These are phyloP conservation scores for Carex myosuroides DNA, from an alignment of 176 grass and related monocot genomes.

Conservation along the genomic window DNA sequence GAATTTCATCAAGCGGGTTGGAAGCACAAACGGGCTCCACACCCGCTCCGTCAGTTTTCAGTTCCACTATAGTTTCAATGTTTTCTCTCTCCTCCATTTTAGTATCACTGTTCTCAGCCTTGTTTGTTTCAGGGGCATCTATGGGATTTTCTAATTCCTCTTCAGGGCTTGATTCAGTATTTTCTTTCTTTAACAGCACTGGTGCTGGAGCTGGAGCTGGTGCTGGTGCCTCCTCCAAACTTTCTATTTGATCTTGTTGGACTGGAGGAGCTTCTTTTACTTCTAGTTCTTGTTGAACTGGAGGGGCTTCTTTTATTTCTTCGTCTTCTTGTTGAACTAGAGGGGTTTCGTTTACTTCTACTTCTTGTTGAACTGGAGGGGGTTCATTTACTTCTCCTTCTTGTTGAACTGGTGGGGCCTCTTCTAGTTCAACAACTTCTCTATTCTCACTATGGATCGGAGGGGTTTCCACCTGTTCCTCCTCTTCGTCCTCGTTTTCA, in stretches of 20 bases:
- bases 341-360: slow-evolving; percentile 1
- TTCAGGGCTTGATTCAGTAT: background rate
- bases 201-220: background rate
- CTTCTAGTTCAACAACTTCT: background rate
- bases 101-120: background rate
- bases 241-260: slow-evolving; percentile 14
- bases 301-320: background rate
- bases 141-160: background rate
- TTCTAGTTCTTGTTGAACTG: background rate
- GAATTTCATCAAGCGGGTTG: slow-evolving; percentile 21
- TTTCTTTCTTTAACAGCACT: slow-evolving; percentile 7
- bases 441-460: background rate
- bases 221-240: background rate
- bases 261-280: background rate
- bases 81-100: slow-evolving; percentile 6
- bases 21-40: slow-evolving; percentile 21
- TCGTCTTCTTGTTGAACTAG: slow-evolving; percentile 2
- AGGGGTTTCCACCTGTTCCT: slow-evolving; percentile 18
- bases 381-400: background rate
- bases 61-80: slow-evolving; percentile 17
- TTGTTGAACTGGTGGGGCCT: background rate
- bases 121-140: background rate
- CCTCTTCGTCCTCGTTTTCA: slow-evolving; percentile 15
- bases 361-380: slow-evolving; percentile 2
- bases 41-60: slow-evolving; percentile 18